Evolutionary conservation across 148 eudicot species (phyloP).

Genomic region (Fallopia convolvulus): DNA sequence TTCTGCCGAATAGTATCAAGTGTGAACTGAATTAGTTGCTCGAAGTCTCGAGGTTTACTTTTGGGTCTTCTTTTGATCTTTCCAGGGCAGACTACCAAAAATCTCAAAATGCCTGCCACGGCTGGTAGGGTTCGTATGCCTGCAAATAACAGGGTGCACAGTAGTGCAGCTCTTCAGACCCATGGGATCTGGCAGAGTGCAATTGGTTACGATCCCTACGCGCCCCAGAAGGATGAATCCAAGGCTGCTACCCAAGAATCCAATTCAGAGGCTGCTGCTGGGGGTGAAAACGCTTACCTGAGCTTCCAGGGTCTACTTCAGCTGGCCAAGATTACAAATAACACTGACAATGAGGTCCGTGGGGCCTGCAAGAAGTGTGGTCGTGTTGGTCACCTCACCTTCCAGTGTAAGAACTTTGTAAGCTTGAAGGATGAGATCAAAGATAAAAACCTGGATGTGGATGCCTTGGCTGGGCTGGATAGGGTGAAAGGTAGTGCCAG

Average conservation of each 20-base stretch:
- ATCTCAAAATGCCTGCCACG: slow-evolving; percentile 93
- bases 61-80: neutral
- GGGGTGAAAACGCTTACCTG: slow-evolving; percentile 69
- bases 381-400: slow-evolving; percentile 90
- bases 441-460: slow-evolving; percentile 53
- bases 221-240: slow-evolving; percentile 72
- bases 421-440: slow-evolving; percentile 66
- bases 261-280: slow-evolving; percentile 31
- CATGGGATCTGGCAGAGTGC: slow-evolving; percentile 98
- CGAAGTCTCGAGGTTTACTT: neutral
- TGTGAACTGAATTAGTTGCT: neutral
- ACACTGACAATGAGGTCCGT: slow-evolving; percentile 65
- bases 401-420: slow-evolving; percentile 82
- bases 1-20: neutral
- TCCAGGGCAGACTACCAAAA: neutral
- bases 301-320: slow-evolving; percentile 86
- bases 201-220: slow-evolving; percentile 93
- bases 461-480: slow-evolving; percentile 61
- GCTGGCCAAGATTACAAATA: slow-evolving; percentile 65
- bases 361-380: slow-evolving; percentile 96
- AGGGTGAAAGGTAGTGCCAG: slow-evolving; percentile 55
- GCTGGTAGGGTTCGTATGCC: slow-evolving; percentile 99
- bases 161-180: slow-evolving; percentile 96
- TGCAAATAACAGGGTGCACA: slow-evolving; percentile 93
- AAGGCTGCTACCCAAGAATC: slow-evolving; percentile 41